These are phyloP conservation scores for Endocalyx cinctus DNA, from an alignment of 2,329 filamentous ascomycete genomes.

Conservation along the genomic window DNA sequence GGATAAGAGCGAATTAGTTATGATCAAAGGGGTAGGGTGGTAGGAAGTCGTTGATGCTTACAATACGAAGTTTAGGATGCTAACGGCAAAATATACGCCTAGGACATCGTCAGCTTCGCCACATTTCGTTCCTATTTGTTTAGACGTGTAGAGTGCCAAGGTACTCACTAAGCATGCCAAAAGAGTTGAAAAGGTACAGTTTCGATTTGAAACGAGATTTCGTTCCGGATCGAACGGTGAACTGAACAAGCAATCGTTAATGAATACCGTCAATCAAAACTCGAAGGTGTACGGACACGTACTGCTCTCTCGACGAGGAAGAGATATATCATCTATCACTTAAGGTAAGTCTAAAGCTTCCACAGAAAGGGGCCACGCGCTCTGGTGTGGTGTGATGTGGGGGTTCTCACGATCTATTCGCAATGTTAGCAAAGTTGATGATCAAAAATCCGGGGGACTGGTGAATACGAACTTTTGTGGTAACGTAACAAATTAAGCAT, in stretches of 20 bases:
- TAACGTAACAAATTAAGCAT: conserved; percentile 58
- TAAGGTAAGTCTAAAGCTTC: background rate
- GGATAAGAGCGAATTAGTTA: too few species aligned
- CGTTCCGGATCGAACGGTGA: conserved; percentile 52
- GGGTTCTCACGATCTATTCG: conserved; percentile 13
- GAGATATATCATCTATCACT: conserved; percentile 51
- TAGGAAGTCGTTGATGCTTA: conserved; percentile 30
- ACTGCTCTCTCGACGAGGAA: conserved; percentile 62
- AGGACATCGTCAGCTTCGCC: conserved; percentile 9
- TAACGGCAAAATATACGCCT: conserved; percentile 41
- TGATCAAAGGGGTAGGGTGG: too few species aligned
- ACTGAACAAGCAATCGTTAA: too few species aligned
- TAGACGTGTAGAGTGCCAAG: background rate
- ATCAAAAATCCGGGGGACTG: too few species aligned
- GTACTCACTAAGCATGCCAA: conserved; percentile 47
- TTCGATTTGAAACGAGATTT: conserved; percentile 50
- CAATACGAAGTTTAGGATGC: conserved; percentile 58
- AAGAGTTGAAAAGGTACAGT: conserved; percentile 57
- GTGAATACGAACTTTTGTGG: conserved; percentile 49
- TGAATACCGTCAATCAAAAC: too few species aligned
- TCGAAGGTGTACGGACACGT: too few species aligned
- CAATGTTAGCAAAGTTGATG: conserved; percentile 3
- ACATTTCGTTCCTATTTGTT: background rate
- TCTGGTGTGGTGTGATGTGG: too few species aligned
- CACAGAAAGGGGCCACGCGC: background rate